Percentiles rank a stretch among this genome's conserved stretches.
phyloP scores from a whole-genome alignment of 768 basidiomycete species.

The Neoboletus brunneissimus region DNA sequence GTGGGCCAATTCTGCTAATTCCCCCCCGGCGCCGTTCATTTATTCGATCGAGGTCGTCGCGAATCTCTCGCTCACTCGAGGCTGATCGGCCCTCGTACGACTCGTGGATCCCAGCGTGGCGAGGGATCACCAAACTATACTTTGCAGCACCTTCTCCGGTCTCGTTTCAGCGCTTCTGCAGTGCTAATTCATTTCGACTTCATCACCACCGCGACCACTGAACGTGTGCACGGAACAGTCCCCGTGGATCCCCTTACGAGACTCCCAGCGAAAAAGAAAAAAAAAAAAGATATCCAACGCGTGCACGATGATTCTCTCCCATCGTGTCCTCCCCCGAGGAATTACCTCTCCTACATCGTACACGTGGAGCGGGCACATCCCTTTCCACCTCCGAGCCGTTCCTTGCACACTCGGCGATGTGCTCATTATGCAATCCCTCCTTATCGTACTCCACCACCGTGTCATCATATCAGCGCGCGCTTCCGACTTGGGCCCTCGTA shows the following conservation, averaged over 20 bases:
- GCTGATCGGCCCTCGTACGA: constrained; percentile 11
- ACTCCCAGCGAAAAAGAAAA: not conserved
- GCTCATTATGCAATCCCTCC: too few species aligned
- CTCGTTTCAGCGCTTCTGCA: constrained; percentile 1
- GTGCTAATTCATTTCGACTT: constrained; percentile 2
- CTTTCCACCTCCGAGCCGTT: not conserved
- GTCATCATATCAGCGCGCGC: not conserved
- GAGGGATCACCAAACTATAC: not conserved
- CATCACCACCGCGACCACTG: constrained; percentile 10
- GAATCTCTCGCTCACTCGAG: not conserved
- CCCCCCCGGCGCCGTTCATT: constrained; percentile 4
- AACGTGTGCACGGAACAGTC: constrained; percentile 4
- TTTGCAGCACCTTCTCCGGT: not conserved
- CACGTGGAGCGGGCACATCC: constrained; percentile 4
- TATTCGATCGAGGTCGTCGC: constrained; percentile 3
- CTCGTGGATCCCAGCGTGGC: constrained; percentile 2
- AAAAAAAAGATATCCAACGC: not conserved
- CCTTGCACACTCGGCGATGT: not conserved
- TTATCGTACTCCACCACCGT: too few species aligned
- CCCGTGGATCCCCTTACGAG: constrained; percentile 16
- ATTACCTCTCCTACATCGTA: not conserved
- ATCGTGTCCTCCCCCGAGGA: not conserved
- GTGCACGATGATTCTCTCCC: not conserved
- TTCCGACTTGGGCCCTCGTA: not conserved
- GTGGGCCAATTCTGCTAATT: not conserved